phyloP scores from a whole-genome alignment of 202 grass and related monocot species.

The Schoenoplectus tabernaemontani region DNA sequence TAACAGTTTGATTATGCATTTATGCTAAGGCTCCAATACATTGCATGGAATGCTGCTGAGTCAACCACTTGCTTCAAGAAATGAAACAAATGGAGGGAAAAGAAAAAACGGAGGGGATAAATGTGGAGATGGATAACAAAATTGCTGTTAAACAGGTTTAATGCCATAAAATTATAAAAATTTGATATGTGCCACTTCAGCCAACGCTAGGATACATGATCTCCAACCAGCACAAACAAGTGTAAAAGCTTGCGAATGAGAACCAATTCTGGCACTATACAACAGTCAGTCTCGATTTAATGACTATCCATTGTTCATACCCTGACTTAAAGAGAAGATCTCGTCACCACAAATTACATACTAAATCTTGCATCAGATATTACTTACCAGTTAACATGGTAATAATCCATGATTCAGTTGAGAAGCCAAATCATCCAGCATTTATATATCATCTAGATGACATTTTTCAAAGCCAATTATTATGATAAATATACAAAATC shows the following conservation, averaged over 20 bases:
- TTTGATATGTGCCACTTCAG: too few relatives aligned
- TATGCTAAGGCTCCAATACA: not conserved
- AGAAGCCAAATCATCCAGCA: slow-evolving; percentile 26
- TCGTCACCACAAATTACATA: not conserved
- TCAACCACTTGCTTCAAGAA: not conserved
- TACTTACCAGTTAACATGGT: not conserved
- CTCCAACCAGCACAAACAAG: not conserved
- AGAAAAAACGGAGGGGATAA: not conserved
- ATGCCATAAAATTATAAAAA: not conserved
- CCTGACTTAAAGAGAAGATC: not conserved
- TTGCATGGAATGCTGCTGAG: not conserved
- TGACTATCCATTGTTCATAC: not conserved
- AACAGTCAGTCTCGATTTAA: too few relatives aligned
- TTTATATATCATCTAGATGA: slow-evolving; percentile 19
- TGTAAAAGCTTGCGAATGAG: too few relatives aligned
- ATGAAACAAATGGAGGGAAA: not conserved
- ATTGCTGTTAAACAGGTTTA: not conserved
- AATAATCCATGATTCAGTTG: slow-evolving; percentile 9
- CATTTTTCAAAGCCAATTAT: slow-evolving; percentile 13
- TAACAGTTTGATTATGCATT: not conserved
- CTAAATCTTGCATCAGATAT: not conserved
- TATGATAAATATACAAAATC: slow-evolving; percentile 31
- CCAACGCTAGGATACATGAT: not conserved
- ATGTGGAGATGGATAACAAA: not conserved
- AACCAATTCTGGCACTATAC: too few relatives aligned